A percentile compares a stretch with the other conserved stretches of the same genome.
phyloP scores from a whole-genome alignment of 2,329 filamentous ascomycete genomes.

The Ophiostoma pallidulum region DNA sequence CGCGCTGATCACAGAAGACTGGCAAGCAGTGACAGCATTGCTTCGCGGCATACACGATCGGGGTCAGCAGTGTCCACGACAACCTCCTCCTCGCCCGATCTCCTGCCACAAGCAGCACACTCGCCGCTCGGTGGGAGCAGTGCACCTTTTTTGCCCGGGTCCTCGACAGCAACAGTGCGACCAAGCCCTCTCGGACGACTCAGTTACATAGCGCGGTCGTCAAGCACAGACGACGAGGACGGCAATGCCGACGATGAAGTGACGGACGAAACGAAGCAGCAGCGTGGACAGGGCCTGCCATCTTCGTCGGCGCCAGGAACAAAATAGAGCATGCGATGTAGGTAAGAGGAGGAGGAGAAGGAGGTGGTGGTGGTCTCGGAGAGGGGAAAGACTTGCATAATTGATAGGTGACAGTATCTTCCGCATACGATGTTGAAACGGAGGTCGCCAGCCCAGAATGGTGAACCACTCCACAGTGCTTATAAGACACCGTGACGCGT shows the following conservation, averaged over 20 bases:
- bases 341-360: too few relatives aligned
- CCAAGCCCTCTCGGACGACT: constrained; percentile 31
- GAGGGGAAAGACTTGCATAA: too few relatives aligned
- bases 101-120: constrained; percentile 17
- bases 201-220: constrained; percentile 24
- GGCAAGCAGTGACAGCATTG: constrained; percentile 20
- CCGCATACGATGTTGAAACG: too few relatives aligned
- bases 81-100: constrained; percentile 9
- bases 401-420: too few relatives aligned
- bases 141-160: not conserved
- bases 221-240: constrained; percentile 17
- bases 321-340: too few relatives aligned
- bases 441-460: too few relatives aligned
- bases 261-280: too few relatives aligned
- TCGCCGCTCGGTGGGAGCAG: not conserved
- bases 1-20: constrained; percentile 18
- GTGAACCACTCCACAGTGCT: too few relatives aligned
- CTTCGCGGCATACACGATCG: constrained; percentile 14
- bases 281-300: too few relatives aligned
- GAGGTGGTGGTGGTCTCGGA: too few relatives aligned
- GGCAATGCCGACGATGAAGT: not conserved
- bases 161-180: constrained; percentile 14
- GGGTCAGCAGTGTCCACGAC: constrained; percentile 9
- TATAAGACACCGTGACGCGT: too few relatives aligned
- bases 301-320: too few relatives aligned